Evolutionary conservation across 2,329 filamentous ascomycete genomes (phyloP).

Genomic region (Monosporascus sp.): DNA sequence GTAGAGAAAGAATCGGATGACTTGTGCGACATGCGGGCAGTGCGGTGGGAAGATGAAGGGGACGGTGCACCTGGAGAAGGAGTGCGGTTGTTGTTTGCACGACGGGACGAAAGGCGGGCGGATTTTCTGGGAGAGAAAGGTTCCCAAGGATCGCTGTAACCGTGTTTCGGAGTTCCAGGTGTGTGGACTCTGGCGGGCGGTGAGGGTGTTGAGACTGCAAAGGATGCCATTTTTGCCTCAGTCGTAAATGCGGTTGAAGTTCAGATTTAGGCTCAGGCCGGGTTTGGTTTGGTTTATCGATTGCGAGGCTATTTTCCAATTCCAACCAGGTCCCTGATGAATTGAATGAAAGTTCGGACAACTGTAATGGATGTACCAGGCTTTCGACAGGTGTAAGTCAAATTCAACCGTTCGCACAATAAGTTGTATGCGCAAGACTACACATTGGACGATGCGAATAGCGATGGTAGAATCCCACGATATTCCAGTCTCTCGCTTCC

Average conservation of each 20-base stretch:
- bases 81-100: constrained; percentile 47
- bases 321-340: background rate
- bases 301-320: no score
- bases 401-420: no score
- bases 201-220: constrained; percentile 52
- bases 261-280: background rate
- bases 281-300: no score
- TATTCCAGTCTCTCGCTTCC: background rate
- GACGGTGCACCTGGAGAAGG: constrained; percentile 41
- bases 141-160: constrained; percentile 63
- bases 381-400: background rate
- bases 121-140: constrained; percentile 70
- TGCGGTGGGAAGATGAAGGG: constrained; percentile 19
- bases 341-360: background rate
- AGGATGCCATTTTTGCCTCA: constrained; percentile 29
- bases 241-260: background rate
- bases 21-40: constrained; percentile 22
- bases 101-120: constrained; percentile 56
- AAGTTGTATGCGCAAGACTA: background rate
- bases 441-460: background rate
- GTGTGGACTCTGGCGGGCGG: constrained; percentile 55
- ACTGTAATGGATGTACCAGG: background rate
- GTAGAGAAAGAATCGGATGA: constrained; percentile 32
- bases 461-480: background rate
- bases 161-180: constrained; percentile 64